Evolutionary conservation across 2,329 filamentous ascomycete genomes (phyloP), one percentile per base, ranked within the genome.

Genomic region (Aspergillus fumigatus): DNA sequence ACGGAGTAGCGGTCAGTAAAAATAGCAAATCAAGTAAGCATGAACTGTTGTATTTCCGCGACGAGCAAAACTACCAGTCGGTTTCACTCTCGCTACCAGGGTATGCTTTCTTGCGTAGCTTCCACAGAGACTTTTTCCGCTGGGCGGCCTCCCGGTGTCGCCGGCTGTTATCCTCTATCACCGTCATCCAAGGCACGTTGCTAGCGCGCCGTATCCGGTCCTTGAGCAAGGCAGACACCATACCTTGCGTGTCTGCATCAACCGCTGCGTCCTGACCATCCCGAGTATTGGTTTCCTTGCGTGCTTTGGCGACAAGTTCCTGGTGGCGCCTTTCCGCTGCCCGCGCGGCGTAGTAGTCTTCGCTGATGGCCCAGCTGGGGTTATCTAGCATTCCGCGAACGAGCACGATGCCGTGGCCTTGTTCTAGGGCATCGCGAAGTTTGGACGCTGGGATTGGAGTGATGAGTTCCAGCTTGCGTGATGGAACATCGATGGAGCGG

Each of bases 311-410:
- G 10, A 68, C 45, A 4, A 60, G 56, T 45, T 60, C 57, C 43
- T 70, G 68, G 51, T 72, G 67, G 7, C 68, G 66, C 38, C 69
- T 64, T 50, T 73, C 71, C 21, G 72, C 72, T 5, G 73, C 69
- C 41, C 70, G 68, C 0, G 74, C 73, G 9, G 72, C 68, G 50
- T 76, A 65, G 56, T 75, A 75, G 25, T 76, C 73, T 60, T 79
- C 76, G 51, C 70, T 73, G 50, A 78, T 66, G 3, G 75, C 75
- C 76, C 76, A 79, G 53, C 75, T 74, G 6, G 76, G 76, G 43
- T 73, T 76, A 63, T 78, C 76, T 11, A 77, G 59, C 25, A 69
- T 67, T 1, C 80, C 80, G 41, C 79, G 71, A 7, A 82, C 79
- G 3, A 83, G 71, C 2, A 82, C 73, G 3, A 82, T 68, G n/a